Percentiles rank a stretch among this genome's conserved stretches.
phyloP scores from a whole-genome alignment of 2,329 filamentous ascomycete genomes.

The Sporothrix variecibatus region DNA sequence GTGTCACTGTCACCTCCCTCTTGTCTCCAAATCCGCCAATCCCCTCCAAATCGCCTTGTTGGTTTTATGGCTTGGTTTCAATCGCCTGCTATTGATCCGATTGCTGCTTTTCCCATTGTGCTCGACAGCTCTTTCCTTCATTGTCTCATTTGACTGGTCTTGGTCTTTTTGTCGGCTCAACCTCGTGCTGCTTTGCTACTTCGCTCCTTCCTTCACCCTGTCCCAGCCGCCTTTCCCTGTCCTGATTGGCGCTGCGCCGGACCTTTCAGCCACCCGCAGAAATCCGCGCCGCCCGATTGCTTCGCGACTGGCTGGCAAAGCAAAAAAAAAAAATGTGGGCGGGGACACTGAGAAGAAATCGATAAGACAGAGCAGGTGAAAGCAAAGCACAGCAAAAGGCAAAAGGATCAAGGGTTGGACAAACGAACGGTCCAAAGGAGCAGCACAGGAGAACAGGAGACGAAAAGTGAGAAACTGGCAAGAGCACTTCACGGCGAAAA shows the following conservation, averaged over 20 bases:
- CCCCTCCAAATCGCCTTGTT: not conserved
- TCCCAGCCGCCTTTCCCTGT: not conserved
- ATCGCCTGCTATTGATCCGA: not conserved
- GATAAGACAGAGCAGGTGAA: not conserved
- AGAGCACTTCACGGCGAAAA: not conserved
- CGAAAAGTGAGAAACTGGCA: slow-evolving; percentile 4
- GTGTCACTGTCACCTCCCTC: not conserved
- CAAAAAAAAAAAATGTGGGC: not conserved
- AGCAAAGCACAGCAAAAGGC: not conserved
- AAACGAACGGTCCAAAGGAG: slow-evolving; percentile 6
- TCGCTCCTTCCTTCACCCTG: not conserved
- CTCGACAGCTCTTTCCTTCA: not conserved
- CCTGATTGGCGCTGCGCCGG: slow-evolving; percentile 15
- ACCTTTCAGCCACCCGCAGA: slow-evolving; percentile 25
- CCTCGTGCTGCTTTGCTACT: not conserved
- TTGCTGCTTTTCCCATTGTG: not conserved
- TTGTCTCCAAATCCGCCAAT: not conserved
- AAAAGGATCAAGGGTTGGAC: not conserved
- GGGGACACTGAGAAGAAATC: not conserved
- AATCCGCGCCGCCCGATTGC: slow-evolving; percentile 26
- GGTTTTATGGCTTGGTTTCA: not conserved
- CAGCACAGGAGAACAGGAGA: not conserved
- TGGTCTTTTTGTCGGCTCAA: not conserved
- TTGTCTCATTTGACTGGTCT: not conserved
- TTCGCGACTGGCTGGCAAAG: slow-evolving; percentile 23